phyloP scores from a whole-genome alignment of 352 stramenopile genomes.

The Globisporangium iwayamae region DNA sequence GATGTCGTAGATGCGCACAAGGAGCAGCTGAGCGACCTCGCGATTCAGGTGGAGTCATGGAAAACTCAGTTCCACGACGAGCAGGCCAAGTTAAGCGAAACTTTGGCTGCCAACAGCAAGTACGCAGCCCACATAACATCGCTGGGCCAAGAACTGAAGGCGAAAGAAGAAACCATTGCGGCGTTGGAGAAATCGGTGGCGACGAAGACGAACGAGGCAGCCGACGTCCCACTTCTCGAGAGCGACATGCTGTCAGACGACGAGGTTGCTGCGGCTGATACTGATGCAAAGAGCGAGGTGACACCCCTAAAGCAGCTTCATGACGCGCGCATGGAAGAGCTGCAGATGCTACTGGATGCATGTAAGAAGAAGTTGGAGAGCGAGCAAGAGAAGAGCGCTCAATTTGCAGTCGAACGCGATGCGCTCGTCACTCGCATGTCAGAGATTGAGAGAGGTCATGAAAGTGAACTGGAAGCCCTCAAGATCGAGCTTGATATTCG shows the following conservation, averaged over 20 bases:
- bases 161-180: background rate
- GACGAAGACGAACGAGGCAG: background rate
- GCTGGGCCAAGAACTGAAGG: constrained; percentile 16
- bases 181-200: constrained; percentile 1
- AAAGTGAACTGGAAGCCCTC: constrained; percentile 3
- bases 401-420: constrained; percentile 5
- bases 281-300: background rate
- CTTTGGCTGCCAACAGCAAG: constrained; percentile 11
- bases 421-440: constrained; percentile 1
- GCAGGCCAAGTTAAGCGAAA: constrained; percentile 15
- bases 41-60: constrained; percentile 21
- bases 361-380: constrained; percentile 7
- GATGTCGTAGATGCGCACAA: constrained; percentile 37
- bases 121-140: constrained; percentile 10
- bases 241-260: background rate
- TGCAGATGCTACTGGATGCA: constrained; percentile 1
- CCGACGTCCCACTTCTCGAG: background rate
- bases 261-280: background rate
- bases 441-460: constrained; percentile 5
- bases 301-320: background rate
- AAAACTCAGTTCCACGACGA: constrained; percentile 34
- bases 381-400: background rate
- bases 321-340: background rate
- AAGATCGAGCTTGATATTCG: background rate
- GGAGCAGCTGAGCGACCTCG: constrained; percentile 38